Conservation (phyloP, 495 filamentous ascomycete genomes). For the Aspergillus homomorphus region DNA sequence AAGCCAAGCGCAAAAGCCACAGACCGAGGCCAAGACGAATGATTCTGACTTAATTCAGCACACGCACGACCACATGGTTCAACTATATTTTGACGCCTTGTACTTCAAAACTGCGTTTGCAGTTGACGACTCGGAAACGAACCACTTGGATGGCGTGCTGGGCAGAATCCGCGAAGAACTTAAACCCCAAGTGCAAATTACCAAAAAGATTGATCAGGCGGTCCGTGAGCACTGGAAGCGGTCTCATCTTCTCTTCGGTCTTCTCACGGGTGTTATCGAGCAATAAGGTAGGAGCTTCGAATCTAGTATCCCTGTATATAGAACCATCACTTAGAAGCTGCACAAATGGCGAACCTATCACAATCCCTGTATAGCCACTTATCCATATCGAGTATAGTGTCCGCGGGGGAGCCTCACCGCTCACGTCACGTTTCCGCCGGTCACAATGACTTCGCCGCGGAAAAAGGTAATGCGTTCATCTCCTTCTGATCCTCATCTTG, state of each 20-base stretch:
- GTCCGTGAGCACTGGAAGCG: constrained; percentile 77
- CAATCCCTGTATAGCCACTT: not conserved
- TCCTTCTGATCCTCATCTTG: constrained; percentile 1
- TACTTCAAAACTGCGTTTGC: constrained; percentile 57
- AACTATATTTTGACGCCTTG: constrained; percentile 74
- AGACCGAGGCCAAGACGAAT: not conserved
- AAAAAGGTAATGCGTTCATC: constrained; percentile 20
- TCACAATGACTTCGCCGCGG: constrained; percentile 32
- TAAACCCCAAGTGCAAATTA: constrained; percentile 39
- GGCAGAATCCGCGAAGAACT: constrained; percentile 45
- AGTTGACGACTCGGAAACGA: constrained; percentile 23
- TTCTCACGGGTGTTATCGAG: constrained; percentile 33
- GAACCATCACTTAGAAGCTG: constrained; percentile 2
- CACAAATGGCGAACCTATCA: not conserved
- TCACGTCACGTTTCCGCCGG: constrained; percentile 29
- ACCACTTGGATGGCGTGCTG: constrained; percentile 43
- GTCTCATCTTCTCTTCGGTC: constrained; percentile 70
- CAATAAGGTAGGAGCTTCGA: constrained; percentile 1
- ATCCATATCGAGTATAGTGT: constrained; percentile 14
- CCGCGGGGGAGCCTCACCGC: constrained; percentile 35
- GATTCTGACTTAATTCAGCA: constrained; percentile 17
- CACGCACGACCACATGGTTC: constrained; percentile 58
- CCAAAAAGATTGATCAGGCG: constrained; percentile 51
- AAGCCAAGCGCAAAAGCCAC: constrained; percentile 2
- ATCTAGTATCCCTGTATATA: constrained; percentile 2